Evolutionary conservation across 176 grass and related monocot genomes (phyloP), one percentile per base, ranked within the genome.

Genomic region (Lolium perenne): DNA sequence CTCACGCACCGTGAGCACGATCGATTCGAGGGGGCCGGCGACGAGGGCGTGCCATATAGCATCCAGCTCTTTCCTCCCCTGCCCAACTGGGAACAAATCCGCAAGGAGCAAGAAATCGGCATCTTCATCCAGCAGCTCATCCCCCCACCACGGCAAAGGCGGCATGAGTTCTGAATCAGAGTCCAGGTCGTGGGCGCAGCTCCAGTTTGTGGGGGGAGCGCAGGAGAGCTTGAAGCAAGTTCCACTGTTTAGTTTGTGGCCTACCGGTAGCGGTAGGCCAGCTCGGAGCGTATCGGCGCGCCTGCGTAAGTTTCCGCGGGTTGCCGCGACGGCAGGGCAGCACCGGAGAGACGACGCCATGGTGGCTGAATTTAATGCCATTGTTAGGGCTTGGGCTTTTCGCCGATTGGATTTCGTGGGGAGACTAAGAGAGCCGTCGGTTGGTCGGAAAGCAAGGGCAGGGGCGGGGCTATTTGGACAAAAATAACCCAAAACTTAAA

Each of bases 1-100:
- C 22, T 78, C 76, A n/a, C 76, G 53, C 53, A 78, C 17, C 8
- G 67, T 71, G 17, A 45, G 76, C 75, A 14, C 53, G 6, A 78
- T 7, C 17, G 54, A 40, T 2, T 59, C 10, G 17, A 77, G 17
- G 8, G 76, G 76, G 32, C 4, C 5, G 3, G 5, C 29, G 29
- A 58, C 49, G 32, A 58, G 75, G 54, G 32, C 32, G 32, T 40
- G 17, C 75, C 75, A 59, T 59, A 78, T 78, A 21, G 54, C 76
- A 41, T 59, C 32, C 29, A 22, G 5, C 54, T 78, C 76, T 20
- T 58, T 18, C 10, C 29, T 1, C 8, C 76, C 76, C 1, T 22
- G 29, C 2, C 75, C 53, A 11, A 35, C 53, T 22, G 53, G 75
- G 75, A 7, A 22, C 11, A 70, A 43, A 70, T 70, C 67, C 8